A percentile compares a stretch with the other conserved stretches of the same genome.
Conservation (phyloP, 2,329 filamentous ascomycete species). For the Alternaria novae-zelandiae region DNA sequence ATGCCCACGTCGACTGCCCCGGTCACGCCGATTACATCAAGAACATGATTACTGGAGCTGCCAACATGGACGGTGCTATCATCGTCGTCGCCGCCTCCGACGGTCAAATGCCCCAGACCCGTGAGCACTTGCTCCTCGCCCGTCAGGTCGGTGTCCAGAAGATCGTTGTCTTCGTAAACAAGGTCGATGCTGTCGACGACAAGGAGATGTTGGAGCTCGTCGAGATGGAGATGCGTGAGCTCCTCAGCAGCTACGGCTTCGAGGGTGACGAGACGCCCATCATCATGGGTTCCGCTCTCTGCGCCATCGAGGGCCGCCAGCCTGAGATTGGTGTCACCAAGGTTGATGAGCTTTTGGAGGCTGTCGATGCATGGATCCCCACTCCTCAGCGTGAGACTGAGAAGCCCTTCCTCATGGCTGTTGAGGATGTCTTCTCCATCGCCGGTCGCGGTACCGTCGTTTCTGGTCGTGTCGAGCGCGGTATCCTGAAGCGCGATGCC, state of each 20-base stretch:
- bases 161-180: constrained; percentile 99
- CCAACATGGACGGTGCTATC: constrained; percentile 98
- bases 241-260: constrained; percentile 90
- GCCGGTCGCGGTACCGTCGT: constrained; percentile 92
- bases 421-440: constrained; percentile 72
- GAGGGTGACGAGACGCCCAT: constrained; percentile 98
- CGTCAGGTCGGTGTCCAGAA: constrained; percentile 98
- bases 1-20: constrained; percentile 99
- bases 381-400: constrained; percentile 92
- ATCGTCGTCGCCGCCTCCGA: constrained; percentile 98
- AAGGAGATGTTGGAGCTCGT: constrained; percentile 99
- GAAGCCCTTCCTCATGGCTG: constrained; percentile 98
- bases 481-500: constrained; percentile 87
- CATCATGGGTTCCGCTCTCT: constrained; percentile 94
- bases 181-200: constrained; percentile 96
- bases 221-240: constrained; percentile 99
- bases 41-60: constrained; percentile 99
- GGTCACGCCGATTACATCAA: constrained; percentile 99
- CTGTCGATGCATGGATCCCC: constrained; percentile 95
- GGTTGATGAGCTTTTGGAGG: constrained; percentile 89
- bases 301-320: constrained; percentile 85
- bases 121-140: constrained; percentile 96
- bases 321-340: constrained; percentile 85
- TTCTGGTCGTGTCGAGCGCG: constrained; percentile 96
- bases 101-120: constrained; percentile 99